phyloP scores from a whole-genome alignment of 352 stramenopile genomes.

The Elongisporangium undulatum region DNA sequence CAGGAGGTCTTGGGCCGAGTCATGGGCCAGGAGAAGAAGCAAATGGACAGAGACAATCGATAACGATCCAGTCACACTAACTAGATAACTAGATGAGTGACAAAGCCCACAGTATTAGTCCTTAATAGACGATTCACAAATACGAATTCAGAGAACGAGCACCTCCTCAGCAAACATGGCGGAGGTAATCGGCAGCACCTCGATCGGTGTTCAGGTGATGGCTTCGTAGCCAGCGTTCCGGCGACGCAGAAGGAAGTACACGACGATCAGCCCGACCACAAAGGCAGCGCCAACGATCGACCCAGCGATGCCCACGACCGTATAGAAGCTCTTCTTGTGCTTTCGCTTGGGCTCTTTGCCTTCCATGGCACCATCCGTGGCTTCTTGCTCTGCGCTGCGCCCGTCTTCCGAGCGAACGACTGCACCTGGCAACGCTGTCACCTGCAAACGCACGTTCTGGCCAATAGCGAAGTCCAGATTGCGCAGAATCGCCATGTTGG shows the following conservation, averaged over 20 bases:
- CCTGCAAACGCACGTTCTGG: conserved; percentile 37
- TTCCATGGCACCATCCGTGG: conserved; percentile 12
- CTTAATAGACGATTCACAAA: not conserved
- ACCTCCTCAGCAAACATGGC: not conserved
- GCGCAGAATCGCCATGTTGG: conserved; percentile 54
- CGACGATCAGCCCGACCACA: conserved; percentile 28
- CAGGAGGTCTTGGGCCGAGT: not conserved
- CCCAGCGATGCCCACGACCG: conserved; percentile 32
- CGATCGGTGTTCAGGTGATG: conserved; percentile 18
- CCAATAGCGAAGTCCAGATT: conserved; percentile 38
- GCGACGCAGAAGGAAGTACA: conserved; percentile 34
- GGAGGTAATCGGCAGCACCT: not conserved
- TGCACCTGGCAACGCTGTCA: conserved; percentile 8
- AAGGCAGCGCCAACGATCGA: conserved; percentile 42
- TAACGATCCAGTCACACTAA: not conserved
- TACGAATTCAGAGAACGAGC: not conserved
- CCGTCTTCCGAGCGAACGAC: not conserved
- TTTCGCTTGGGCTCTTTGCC: not conserved
- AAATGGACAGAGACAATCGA: not conserved
- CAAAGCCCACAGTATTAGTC: not conserved
- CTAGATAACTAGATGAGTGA: not conserved
- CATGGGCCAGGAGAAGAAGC: not conserved
- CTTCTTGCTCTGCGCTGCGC: not conserved
- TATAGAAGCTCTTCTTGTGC: conserved; percentile 23
- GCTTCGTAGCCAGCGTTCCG: conserved; percentile 40